Conservation (phyloP, 805 yeast species). For the Teunomyces lycoperdinae region DNA sequence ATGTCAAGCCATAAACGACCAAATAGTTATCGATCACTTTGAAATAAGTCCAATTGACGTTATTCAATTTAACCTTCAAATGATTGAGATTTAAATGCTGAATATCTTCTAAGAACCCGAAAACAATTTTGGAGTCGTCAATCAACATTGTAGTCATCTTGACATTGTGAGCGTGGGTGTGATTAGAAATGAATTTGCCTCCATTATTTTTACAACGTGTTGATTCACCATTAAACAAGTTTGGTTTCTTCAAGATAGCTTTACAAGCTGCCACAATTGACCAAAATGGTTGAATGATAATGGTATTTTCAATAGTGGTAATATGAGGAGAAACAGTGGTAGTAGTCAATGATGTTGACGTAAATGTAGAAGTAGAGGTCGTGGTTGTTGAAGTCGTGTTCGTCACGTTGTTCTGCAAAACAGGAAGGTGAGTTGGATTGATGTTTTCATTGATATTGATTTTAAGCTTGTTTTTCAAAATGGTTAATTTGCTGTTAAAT, state of each 20-base stretch:
- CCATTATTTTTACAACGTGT: conserved; percentile 24
- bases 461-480: conserved; percentile 7
- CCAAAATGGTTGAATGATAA: conserved; percentile 41
- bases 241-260: conserved; percentile 25
- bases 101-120: conserved; percentile 20
- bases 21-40: conserved; percentile 18
- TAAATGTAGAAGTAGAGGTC: conserved; percentile 8
- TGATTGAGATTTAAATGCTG: conserved; percentile 7
- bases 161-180: conserved; percentile 1
- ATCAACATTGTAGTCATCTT: conserved; percentile 23
- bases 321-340: conserved; percentile 11
- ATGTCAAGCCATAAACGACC: conserved; percentile 34
- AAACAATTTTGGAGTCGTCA: conserved; percentile 29
- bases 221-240: conserved; percentile 29
- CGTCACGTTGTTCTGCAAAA: background rate
- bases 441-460: conserved; percentile 4
- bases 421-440: background rate
- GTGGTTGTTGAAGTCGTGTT: conserved; percentile 10
- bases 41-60: conserved; percentile 32
- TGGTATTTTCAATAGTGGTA: conserved; percentile 16
- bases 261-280: conserved; percentile 39
- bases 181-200: conserved; percentile 13
- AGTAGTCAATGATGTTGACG: conserved; percentile 10
- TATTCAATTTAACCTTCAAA: conserved; percentile 28
- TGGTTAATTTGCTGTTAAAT: conserved; percentile 9